Evolutionary conservation across 805 yeast species (phyloP).

Genomic region (Naumovozyma castellii): DNA sequence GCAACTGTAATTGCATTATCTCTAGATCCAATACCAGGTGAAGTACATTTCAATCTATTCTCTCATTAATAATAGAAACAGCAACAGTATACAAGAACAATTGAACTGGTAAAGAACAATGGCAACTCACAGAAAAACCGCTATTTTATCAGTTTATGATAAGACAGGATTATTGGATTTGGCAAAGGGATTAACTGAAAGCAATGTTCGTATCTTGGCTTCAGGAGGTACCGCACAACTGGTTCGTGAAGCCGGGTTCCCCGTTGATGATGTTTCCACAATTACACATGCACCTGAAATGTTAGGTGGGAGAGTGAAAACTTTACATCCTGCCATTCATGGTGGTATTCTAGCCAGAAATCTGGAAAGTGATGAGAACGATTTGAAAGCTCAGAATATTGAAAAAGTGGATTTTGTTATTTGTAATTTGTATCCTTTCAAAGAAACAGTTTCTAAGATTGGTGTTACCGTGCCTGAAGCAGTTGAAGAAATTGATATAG

Average conservation of each 20-base stretch:
- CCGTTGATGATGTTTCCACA: slow-evolving; percentile 89
- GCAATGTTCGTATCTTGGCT: slow-evolving; percentile 85
- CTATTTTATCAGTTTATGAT: slow-evolving; percentile 93
- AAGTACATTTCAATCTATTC: too few relatives aligned
- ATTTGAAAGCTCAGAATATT: slow-evolving; percentile 79
- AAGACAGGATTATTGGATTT: slow-evolving; percentile 93
- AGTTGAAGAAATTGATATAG: slow-evolving; percentile 96
- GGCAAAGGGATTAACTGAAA: slow-evolving; percentile 86
- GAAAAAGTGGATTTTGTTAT: slow-evolving; percentile 95
- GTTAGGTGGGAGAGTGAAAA: slow-evolving; percentile 97
- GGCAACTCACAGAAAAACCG: slow-evolving; percentile 55
- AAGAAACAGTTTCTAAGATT: slow-evolving; percentile 91
- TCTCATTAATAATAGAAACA: too few relatives aligned
- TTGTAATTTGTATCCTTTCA: slow-evolving; percentile 96
- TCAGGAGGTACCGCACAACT: slow-evolving; percentile 95
- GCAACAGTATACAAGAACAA: too few relatives aligned
- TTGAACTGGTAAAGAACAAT: too few relatives aligned
- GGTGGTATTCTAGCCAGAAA: slow-evolving; percentile 95
- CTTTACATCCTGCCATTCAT: slow-evolving; percentile 97
- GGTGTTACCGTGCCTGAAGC: slow-evolving; percentile 96
- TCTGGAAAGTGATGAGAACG: slow-evolving; percentile 82
- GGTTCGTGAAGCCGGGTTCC: slow-evolving; percentile 95
- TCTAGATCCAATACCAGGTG: too few relatives aligned
- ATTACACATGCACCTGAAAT: slow-evolving; percentile 98
- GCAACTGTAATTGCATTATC: too few relatives aligned